These are phyloP conservation scores for Lasiodiplodia sp. DNA, from an alignment of 2,329 filamentous ascomycete genomes.

Conservation along the genomic window DNA sequence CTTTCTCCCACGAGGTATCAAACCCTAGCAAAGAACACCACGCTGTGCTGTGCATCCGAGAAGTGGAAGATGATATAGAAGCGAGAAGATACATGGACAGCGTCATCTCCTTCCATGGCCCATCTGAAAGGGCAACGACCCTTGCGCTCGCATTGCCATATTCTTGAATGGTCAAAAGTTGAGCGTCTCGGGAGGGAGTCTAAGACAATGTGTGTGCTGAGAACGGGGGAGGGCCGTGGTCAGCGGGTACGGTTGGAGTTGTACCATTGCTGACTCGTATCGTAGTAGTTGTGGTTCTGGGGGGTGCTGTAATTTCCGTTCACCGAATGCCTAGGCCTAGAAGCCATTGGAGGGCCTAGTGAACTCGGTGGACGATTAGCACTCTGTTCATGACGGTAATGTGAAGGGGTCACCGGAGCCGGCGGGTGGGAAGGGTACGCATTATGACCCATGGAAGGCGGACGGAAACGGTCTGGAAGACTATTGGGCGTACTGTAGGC, in stretches of 20 bases:
- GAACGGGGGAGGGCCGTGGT: neutral
- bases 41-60: constrained; percentile 24
- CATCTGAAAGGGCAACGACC: neutral
- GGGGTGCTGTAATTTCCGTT: constrained; percentile 23
- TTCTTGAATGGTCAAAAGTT: neutral
- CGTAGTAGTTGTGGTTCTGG: constrained; percentile 5
- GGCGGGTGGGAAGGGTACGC: constrained; percentile 24
- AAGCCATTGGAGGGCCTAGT: constrained; percentile 19
- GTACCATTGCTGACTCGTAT: constrained; percentile 3
- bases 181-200: neutral
- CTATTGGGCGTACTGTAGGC: constrained; percentile 49
- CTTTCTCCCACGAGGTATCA: constrained; percentile 16
- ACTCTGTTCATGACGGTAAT: constrained; percentile 25
- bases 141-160: neutral
- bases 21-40: constrained; percentile 14
- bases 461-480: constrained; percentile 38
- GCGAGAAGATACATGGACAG: constrained; percentile 1
- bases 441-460: constrained; percentile 20
- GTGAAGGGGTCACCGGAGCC: constrained; percentile 21
- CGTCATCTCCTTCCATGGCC: neutral
- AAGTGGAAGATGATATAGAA: constrained; percentile 1
- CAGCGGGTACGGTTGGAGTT: constrained; percentile 15
- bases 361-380: constrained; percentile 28
- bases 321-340: constrained; percentile 27
- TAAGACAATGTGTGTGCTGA: neutral